phyloP scores from a whole-genome alignment of 345 rosid genomes.

The Mangifera indica region DNA sequence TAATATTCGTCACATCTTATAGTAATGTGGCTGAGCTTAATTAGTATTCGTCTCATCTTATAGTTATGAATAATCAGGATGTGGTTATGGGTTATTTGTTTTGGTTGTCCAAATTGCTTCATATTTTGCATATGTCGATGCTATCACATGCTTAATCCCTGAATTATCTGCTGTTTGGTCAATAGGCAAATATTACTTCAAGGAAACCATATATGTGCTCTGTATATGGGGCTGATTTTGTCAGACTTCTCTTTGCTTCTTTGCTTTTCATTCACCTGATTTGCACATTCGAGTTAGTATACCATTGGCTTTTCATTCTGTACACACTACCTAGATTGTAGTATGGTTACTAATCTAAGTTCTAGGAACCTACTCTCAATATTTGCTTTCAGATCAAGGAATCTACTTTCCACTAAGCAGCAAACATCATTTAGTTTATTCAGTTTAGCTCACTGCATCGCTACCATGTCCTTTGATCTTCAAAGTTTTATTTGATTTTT shows the following conservation, averaged over 20 bases:
- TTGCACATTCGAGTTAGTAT: neutral
- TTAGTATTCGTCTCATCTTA: no score
- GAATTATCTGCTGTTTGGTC: conserved; percentile 16
- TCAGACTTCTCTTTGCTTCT: conserved; percentile 9
- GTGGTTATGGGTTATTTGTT: neutral
- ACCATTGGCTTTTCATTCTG: neutral
- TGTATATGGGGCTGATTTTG: conserved; percentile 21
- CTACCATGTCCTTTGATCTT: neutral
- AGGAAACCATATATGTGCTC: conserved; percentile 17
- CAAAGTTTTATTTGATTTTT: neutral
- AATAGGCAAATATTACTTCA: conserved; percentile 14
- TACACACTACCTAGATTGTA: neutral
- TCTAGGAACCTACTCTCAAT: neutral
- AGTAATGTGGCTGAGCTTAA: neutral
- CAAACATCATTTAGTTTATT: neutral
- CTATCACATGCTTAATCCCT: conserved; percentile 14
- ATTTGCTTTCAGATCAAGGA: neutral
- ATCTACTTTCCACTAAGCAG: no score
- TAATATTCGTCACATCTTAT: neutral
- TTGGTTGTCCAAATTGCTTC: neutral
- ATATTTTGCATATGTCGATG: neutral
- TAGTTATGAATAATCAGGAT: neutral
- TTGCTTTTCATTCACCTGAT: neutral
- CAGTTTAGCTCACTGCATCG: neutral
- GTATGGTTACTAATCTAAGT: conserved; percentile 1